phyloP scores from a whole-genome alignment of 2,329 filamentous ascomycete genomes.

The Penicillium sp. region DNA sequence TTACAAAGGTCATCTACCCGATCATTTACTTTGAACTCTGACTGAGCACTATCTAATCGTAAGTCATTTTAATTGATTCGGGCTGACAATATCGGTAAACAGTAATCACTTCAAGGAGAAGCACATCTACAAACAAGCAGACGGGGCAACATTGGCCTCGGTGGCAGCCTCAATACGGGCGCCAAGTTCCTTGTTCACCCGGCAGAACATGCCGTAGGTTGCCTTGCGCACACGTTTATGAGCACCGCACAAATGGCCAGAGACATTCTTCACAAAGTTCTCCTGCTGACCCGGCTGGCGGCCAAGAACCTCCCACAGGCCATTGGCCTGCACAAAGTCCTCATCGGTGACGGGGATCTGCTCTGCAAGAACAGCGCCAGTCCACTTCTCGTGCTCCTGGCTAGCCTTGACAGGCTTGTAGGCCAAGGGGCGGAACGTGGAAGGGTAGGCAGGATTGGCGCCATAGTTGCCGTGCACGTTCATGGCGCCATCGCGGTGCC shows the following conservation, averaged over 20 bases:
- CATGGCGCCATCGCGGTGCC: constrained; percentile 74
- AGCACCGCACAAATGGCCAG: constrained; percentile 59
- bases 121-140: constrained; percentile 32
- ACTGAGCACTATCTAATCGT: neutral
- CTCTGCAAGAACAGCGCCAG: constrained; percentile 42
- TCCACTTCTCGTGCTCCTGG: constrained; percentile 50
- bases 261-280: constrained; percentile 62
- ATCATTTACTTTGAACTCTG: too few species aligned
- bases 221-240: constrained; percentile 57
- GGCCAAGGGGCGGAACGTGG: constrained; percentile 40
- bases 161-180: constrained; percentile 56
- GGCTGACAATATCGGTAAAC: neutral
- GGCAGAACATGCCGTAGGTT: constrained; percentile 63
- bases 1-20: too few species aligned
- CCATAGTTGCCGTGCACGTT: constrained; percentile 67
- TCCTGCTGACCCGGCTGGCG: constrained; percentile 59
- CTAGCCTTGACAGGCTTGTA: constrained; percentile 45
- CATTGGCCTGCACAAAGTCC: constrained; percentile 49
- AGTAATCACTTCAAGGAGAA: neutral
- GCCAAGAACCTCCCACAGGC: constrained; percentile 48
- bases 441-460: constrained; percentile 58
- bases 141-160: constrained; percentile 41
- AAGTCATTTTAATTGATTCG: neutral
- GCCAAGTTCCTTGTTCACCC: constrained; percentile 59
- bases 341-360: constrained; percentile 47